Evolutionary conservation across 2,329 filamentous ascomycete species (phyloP).

Genomic region (Phialocephala sp.): DNA sequence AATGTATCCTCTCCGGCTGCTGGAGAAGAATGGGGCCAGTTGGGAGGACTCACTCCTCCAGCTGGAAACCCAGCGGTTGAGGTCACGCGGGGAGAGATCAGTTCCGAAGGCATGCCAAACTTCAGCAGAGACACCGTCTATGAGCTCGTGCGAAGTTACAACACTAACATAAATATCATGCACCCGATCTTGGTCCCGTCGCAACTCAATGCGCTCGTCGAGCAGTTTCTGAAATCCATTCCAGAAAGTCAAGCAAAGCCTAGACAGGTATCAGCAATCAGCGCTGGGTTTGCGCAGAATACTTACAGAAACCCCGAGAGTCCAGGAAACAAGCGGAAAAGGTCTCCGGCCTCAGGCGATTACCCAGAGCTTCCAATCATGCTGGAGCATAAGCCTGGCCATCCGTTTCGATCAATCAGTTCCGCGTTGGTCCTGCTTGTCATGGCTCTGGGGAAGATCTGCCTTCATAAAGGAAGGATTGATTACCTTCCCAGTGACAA

Average conservation of each 20-base stretch:
- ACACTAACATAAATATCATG: constrained; percentile 67
- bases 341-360: constrained; percentile 36
- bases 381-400: constrained; percentile 49
- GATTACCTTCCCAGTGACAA: constrained; percentile 60
- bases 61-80: constrained; percentile 27
- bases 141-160: constrained; percentile 61
- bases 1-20: constrained; percentile 60
- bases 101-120: constrained; percentile 57
- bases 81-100: constrained; percentile 37
- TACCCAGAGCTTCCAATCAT: constrained; percentile 32
- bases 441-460: constrained; percentile 86
- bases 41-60: constrained; percentile 50
- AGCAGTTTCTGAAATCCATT: constrained; percentile 40
- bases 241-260: constrained; percentile 38
- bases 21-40: constrained; percentile 62
- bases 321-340: constrained; percentile 42
- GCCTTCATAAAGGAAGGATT: constrained; percentile 59
- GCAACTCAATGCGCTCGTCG: constrained; percentile 52
- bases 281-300: constrained; percentile 31
- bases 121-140: constrained; percentile 57
- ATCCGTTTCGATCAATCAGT: constrained; percentile 70
- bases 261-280: constrained; percentile 33
- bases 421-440: constrained; percentile 85
- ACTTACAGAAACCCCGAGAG: constrained; percentile 39
- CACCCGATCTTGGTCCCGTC: constrained; percentile 65